Conservation (phyloP, 192 early-diverging fungal species). For the Piromyces finnis region DNA sequence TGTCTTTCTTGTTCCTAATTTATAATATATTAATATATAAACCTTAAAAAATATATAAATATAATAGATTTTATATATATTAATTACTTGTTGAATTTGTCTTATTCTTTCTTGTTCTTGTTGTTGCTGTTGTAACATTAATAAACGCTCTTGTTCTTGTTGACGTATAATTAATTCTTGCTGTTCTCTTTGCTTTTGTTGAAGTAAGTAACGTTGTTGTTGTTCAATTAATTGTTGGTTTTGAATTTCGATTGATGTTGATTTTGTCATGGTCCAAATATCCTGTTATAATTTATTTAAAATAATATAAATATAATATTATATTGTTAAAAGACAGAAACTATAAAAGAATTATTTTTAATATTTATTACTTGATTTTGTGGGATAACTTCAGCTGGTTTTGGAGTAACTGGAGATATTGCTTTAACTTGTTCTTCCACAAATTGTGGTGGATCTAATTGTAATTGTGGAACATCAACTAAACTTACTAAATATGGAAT, state of each 20-base stretch:
- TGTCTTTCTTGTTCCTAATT: not conserved
- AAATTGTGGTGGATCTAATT: constrained; percentile 58
- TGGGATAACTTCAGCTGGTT: not conserved
- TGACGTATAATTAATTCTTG: constrained; percentile 25
- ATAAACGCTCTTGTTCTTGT: constrained; percentile 10
- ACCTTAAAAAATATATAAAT: not conserved
- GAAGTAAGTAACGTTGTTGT: constrained; percentile 1
- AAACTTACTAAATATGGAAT: constrained; percentile 84
- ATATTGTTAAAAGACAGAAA: no score
- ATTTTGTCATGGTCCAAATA: not conserved
- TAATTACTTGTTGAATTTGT: not conserved
- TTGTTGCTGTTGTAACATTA: not conserved
- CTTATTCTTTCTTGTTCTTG: not conserved
- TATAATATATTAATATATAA: not conserved
- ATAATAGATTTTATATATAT: not conserved
- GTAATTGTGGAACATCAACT: constrained; percentile 53
- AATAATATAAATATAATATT: no score
- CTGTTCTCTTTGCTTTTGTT: constrained; percentile 21
- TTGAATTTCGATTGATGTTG: not conserved
- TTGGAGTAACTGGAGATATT: constrained; percentile 13
- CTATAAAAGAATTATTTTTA: no score
- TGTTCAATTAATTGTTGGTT: constrained; percentile 5
- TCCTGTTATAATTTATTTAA: not conserved
- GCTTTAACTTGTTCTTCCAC: constrained; percentile 51
- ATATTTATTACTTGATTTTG: no score